Base-by-base conservation (phyloP, 257 asterid species). In the Gentiana macrophylla region DNA sequence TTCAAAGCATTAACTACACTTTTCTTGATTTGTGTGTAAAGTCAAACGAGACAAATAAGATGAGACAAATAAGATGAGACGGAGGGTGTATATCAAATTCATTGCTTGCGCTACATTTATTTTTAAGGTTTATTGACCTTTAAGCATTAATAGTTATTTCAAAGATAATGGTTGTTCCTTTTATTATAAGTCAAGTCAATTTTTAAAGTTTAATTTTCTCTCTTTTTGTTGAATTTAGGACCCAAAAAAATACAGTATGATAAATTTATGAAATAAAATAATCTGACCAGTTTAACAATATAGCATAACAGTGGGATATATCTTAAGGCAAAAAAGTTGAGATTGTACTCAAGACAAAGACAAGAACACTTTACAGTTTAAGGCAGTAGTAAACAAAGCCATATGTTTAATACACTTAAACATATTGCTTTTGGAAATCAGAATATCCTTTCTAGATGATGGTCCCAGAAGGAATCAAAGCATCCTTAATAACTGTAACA, bases 401-500 rank as follows among this genome's bases (percentile, higher is more conserved):
- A 24, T 24, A 24, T 24, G 24, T n/a, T 44, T 11, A 1, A 3
- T 4, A 8, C 4, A n/a, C 43, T 9, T 4, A 34, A 33, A 11
- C 10, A 53, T 13, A 48, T 37, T 32, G 57, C 43, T 35, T 55
- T 47, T 24, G 3, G 11, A 7, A 35, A 34, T 5, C 2, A 0
- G 33, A 47, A 8, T 24, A 10, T 2, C 9, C 9, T 10, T 70
- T 70, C 67, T 77, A 89, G 70, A 89, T 89, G 63, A 85, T 49
- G 2, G 79, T 79, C 57, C 89, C 89, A 61, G 77, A 72, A 49
- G 95, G 95, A 68, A 89, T 77, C 64, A 81, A 60, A 50, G 97
- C 97, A 74, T 89, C 97, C 78, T 89, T 89, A 72, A 89, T 76
- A 6, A 89, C 86, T 0, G 97, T 85, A 57, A 89, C 95, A 13